Percentiles rank a stretch among this genome's conserved stretches.
These are phyloP conservation scores for Cutaneotrichosporon sp. DNA, from an alignment of 1,284 basidiomycete genomes.

Conservation along the genomic window DNA sequence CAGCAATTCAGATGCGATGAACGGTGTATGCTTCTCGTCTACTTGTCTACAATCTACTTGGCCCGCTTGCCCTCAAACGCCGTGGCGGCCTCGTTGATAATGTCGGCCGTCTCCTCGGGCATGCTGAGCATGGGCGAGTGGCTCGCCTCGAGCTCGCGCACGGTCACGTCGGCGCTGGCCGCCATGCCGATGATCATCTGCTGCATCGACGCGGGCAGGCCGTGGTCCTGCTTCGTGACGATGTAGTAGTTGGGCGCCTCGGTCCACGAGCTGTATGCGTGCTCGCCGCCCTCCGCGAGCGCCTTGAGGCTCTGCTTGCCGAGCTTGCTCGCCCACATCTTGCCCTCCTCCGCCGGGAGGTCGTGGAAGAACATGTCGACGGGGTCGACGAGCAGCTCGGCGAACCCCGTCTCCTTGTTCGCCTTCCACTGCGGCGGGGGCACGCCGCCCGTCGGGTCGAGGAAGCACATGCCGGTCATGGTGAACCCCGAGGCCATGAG, in stretches of 20 bases:
- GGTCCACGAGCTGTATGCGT: slow-evolving; percentile 1
- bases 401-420: slow-evolving; percentile 7
- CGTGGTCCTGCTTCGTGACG: background rate
- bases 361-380: slow-evolving; percentile 14
- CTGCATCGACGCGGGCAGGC: background rate
- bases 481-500: slow-evolving; percentile 6
- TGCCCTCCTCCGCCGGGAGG: slow-evolving; percentile 1
- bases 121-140: slow-evolving; percentile 8
- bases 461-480: background rate
- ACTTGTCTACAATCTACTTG: background rate
- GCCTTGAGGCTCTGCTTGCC: slow-evolving; percentile 1
- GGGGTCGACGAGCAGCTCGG: slow-evolving; percentile 8
- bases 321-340: background rate
- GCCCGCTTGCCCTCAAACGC: background rate
- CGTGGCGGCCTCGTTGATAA: background rate
- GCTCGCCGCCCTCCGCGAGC: slow-evolving; percentile 5
- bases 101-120: slow-evolving; percentile 2
- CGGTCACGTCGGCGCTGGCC: background rate
- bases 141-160: background rate
- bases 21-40: too few relatives aligned
- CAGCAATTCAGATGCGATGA: too few relatives aligned
- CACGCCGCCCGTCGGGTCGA: background rate
- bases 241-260: slow-evolving; percentile 8
- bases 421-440: slow-evolving; percentile 2
- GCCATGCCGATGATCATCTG: background rate